Evolutionary conservation across 2,329 filamentous ascomycete species (phyloP).

Genomic region (Colletotrichum incanum): DNA sequence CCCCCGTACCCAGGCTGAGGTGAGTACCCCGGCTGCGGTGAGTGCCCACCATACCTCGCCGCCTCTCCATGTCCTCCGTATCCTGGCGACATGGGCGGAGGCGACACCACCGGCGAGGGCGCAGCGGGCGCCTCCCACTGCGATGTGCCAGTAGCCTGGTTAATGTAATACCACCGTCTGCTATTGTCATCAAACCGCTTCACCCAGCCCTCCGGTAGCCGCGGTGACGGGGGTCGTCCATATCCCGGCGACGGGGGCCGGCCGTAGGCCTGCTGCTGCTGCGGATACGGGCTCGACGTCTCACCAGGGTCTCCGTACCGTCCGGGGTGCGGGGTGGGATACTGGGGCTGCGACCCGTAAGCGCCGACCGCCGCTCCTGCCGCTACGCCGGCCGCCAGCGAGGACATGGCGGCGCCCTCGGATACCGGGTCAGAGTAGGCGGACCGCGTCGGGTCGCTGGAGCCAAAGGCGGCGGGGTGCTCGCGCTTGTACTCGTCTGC

Average conservation of each 20-base stretch:
- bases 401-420: constrained; percentile 18
- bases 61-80: constrained; percentile 43
- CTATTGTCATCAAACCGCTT: constrained; percentile 69
- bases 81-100: constrained; percentile 37
- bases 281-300: constrained; percentile 10
- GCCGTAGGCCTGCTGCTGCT: constrained; percentile 43
- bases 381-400: constrained; percentile 16
- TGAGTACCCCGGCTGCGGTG: constrained; percentile 32
- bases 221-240: constrained; percentile 50
- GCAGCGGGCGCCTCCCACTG: constrained; percentile 67
- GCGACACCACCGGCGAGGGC: constrained; percentile 19
- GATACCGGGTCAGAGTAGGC: constrained; percentile 20
- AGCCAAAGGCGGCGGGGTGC: constrained; percentile 36
- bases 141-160: constrained; percentile 68
- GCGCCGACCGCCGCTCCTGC: constrained; percentile 19
- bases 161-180: constrained; percentile 72
- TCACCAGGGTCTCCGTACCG: constrained; percentile 27
- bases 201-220: constrained; percentile 68
- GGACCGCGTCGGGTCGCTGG: constrained; percentile 35
- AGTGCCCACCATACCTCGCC: constrained; percentile 29
- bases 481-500: constrained; percentile 37
- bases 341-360: constrained; percentile 42
- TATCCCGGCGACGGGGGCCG: constrained; percentile 41
- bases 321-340: constrained; percentile 30
- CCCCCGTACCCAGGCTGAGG: constrained; percentile 43